Percentiles rank a stretch among this genome's conserved stretches.
Evolutionary conservation across 108 stramenopile species (phyloP).

Genomic region (Cyclotella atomus): DNA sequence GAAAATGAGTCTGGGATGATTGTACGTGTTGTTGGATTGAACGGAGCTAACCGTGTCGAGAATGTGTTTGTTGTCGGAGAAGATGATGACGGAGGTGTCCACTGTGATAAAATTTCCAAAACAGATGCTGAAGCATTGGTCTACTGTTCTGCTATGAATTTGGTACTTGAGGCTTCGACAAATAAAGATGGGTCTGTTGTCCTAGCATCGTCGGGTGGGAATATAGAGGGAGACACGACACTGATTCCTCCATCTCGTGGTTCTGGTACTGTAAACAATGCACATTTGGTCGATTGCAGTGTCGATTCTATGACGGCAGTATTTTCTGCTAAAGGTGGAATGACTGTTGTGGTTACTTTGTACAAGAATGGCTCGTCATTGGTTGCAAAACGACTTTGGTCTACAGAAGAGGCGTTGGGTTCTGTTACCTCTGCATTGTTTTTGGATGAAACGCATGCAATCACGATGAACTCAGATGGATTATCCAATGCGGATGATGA

Average conservation of each 20-base stretch:
- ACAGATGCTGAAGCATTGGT: background rate
- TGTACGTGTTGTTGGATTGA: background rate
- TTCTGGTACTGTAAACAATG: conserved; percentile 21
- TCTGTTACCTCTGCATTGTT: conserved; percentile 66
- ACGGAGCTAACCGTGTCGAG: background rate
- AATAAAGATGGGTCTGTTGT: background rate
- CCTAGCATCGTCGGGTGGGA: background rate
- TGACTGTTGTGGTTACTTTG: conserved; percentile 49
- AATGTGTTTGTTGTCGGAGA: background rate
- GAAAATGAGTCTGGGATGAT: background rate
- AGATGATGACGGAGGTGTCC: background rate
- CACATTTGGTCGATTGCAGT: conserved; percentile 54
- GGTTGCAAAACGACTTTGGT: conserved; percentile 57
- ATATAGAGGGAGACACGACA: background rate
- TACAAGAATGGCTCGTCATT: conserved; percentile 15
- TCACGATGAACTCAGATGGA: conserved; percentile 8
- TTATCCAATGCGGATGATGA: conserved; percentile 43
- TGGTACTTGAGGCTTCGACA: background rate
- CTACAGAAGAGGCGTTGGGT: conserved; percentile 75
- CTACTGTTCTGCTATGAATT: background rate
- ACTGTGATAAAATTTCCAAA: background rate
- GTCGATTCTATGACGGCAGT: conserved; percentile 41
- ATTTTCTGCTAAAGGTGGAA: conserved; percentile 58
- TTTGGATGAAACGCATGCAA: conserved; percentile 78
- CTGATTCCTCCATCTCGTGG: conserved; percentile 5